Evolutionary conservation across 108 stramenopile species (phyloP), one percentile per base, ranked within the genome.

Genomic region (Skeletonema tropicum): DNA sequence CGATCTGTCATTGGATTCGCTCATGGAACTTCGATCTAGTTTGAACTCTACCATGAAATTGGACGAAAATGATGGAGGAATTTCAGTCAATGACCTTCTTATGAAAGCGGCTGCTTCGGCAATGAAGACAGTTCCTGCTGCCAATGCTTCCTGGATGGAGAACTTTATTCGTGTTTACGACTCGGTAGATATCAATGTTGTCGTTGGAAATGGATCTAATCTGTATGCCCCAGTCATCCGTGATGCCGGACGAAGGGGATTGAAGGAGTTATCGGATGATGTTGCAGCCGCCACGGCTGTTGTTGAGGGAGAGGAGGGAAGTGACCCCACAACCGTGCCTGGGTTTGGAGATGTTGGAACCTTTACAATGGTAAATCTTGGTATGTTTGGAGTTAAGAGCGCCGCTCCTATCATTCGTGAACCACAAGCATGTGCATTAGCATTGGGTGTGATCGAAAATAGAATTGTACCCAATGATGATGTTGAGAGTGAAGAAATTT

Each of bases 401-500:
- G 94, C 91, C 60, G 92, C 94, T 15, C 97, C 98, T 25, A 97
- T 99, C 68, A 96, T 99, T 80, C 86, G 85, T 52, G 87, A 92
- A 73, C 99, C 99, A n/a, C 99, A 99, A 85, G 94, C 96, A 10
- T 94, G 91, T 70, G 88, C 90, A 30, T 82, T 99, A 73, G 98
- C 97, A 12, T 80, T 99, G 36, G 99, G 99, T 52, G 93, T 94
- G 60, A 90, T 97, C 33, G 86, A 91, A 52, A 87, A 95, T 68
- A 79, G 92, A n/a, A 89, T 97, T 15, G 96, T 98, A 8, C 96
- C 98, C 15, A 90, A 89, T 70, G 94, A 91, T 23, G 91, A 88
- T 30, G 83, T 77, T 10, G 84, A 83, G 12, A 83, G 92, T 62
- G 96, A 92, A 60, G 89, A 91, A 65, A 86, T 92, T 33, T 92